Base-by-base conservation (phyloP, 2,329 filamentous ascomycete genomes). In the Phoma sp. region DNA sequence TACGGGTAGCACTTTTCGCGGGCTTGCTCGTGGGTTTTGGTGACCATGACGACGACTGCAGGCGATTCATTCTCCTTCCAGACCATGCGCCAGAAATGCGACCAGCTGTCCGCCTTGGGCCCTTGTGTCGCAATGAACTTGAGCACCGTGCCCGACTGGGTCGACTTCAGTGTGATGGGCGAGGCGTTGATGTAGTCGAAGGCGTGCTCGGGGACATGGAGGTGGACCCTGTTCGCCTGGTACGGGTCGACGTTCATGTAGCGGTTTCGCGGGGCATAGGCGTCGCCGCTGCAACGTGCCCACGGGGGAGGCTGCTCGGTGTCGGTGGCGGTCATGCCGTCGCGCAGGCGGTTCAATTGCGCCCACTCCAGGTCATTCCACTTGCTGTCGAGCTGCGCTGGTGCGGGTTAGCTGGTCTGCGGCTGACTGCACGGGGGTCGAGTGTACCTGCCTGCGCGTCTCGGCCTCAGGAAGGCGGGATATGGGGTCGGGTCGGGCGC, bases 11-110 rank as follows among this genome's bases (percentile, higher is more conserved):
- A 98, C 75, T 97, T 96, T 74, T 96, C 86, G 66, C 84, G 80
- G 53, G 85, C 83, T 26, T 84, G 82, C 75, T 98, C 93, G 69
- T 90, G 83, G 21, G 92, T 93, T 71, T 92, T 91, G 2, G 93
- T 99, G 58, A 99, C 84, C 91, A 98, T 97, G 52, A 98, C 88
- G 47, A 98, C 88, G 51, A 98, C 91, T 1, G 87, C 92, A 1
- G 77, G 74, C 23, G 69, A 71, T 2, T 89, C 86, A n/a, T 81
- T 85, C 74, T 96, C 91, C 67, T 96, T 88, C 72, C 91, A 90
- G 29, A 97, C 81, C 95, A 99, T 99, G 69, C 95, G 91, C 91
- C 93, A 99, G 61, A 96, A 90, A 69, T 96, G 92, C 62, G 87
- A 85, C 49, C 89, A 82, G 14, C 90, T 91, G 21, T 85, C 84